These are phyloP conservation scores for Vaccinium corymbosum DNA, from an alignment of 148 eudicot genomes.

Conservation along the genomic window DNA sequence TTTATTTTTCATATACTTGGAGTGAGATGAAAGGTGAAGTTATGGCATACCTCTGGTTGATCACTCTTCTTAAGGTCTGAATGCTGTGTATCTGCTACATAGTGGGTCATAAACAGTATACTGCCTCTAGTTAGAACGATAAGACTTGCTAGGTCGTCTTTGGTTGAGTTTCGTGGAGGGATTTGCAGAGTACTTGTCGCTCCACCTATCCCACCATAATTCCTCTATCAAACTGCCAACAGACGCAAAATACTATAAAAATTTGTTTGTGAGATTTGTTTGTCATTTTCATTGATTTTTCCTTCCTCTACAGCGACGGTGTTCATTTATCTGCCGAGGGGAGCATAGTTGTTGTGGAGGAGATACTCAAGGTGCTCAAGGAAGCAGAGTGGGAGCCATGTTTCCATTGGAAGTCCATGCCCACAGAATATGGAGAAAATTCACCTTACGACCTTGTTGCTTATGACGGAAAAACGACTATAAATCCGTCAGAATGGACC, in stretches of 20 bases:
- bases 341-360: constrained; percentile 70
- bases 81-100: not conserved
- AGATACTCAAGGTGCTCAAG: constrained; percentile 76
- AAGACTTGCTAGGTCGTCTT: not conserved
- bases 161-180: not conserved
- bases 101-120: not conserved
- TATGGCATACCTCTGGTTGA: not conserved
- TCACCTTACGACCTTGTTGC: constrained; percentile 63
- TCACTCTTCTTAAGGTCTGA: not conserved
- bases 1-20: not conserved
- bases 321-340: constrained; percentile 82
- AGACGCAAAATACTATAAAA: not conserved
- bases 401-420: constrained; percentile 84
- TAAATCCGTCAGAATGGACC: constrained; percentile 78
- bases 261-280: not conserved
- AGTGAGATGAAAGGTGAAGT: not conserved
- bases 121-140: not conserved
- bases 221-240: not conserved
- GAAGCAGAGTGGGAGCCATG: constrained; percentile 86
- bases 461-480: constrained; percentile 54
- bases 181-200: not conserved
- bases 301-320: constrained; percentile 61
- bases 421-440: constrained; percentile 66
- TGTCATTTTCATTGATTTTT: not conserved
- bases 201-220: not conserved